phyloP scores from a whole-genome alignment of 2,329 filamentous ascomycete species.

The Diaporthe sp. region DNA sequence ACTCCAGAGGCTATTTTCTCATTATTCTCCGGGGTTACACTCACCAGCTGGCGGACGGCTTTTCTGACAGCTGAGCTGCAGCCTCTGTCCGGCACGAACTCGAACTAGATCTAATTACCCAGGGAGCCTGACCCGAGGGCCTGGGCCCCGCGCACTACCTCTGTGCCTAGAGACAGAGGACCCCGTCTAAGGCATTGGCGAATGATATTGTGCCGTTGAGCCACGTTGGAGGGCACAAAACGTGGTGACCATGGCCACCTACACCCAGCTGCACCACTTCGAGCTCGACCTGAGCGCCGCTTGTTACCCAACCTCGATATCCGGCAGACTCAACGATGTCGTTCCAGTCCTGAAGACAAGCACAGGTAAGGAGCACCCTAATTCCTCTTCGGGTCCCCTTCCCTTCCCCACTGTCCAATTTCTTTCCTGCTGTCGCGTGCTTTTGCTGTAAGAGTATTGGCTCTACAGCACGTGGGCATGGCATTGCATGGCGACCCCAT shows the following conservation, averaged over 20 bases:
- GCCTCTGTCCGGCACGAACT: not conserved
- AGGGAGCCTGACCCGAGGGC: not conserved
- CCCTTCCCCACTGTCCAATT: slow-evolving; percentile 22
- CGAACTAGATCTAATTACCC: not conserved
- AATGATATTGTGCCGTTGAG: slow-evolving; percentile 21
- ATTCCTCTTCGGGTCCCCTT: slow-evolving; percentile 31
- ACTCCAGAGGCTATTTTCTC: not conserved
- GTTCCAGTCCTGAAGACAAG: slow-evolving; percentile 69
- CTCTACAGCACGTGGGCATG: not conserved
- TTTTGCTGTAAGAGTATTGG: not conserved
- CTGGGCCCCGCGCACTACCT: slow-evolving; percentile 13
- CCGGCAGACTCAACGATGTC: slow-evolving; percentile 63
- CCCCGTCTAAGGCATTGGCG: slow-evolving; percentile 3
- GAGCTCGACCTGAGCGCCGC: slow-evolving; percentile 61
- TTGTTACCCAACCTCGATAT: slow-evolving; percentile 59
- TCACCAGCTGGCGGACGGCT: slow-evolving; percentile 25
- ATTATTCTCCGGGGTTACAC: slow-evolving; percentile 28
- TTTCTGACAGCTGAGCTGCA: slow-evolving; percentile 18
- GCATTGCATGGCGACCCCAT: not conserved
- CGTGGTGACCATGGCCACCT: slow-evolving; percentile 32
- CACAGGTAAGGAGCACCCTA: slow-evolving; percentile 60
- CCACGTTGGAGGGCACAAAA: slow-evolving; percentile 9
- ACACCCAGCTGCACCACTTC: slow-evolving; percentile 35
- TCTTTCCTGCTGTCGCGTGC: slow-evolving; percentile 27
- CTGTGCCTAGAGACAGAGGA: not conserved